A percentile compares a stretch with the other conserved stretches of the same genome.
Evolutionary conservation across 345 rosid genomes (phyloP).

Genomic region (Pistacia vera): DNA sequence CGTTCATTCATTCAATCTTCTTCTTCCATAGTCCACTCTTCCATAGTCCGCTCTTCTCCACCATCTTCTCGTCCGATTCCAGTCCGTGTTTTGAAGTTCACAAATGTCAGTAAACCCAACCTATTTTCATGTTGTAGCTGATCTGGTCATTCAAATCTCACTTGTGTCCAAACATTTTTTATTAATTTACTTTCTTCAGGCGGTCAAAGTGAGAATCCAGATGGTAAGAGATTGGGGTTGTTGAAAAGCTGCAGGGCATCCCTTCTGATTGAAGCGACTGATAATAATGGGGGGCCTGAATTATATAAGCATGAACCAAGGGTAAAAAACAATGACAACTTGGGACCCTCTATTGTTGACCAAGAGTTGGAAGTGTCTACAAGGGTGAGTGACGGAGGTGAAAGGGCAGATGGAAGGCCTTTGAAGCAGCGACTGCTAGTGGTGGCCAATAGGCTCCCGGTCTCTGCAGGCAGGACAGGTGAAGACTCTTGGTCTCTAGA

Average conservation of each 20-base stretch:
- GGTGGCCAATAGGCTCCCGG: slow-evolving; percentile 97
- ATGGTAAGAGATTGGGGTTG: no score
- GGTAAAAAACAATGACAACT: slow-evolving; percentile 53
- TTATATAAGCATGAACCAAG: slow-evolving; percentile 53
- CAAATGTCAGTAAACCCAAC: no score
- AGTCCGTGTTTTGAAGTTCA: no score
- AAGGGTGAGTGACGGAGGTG: slow-evolving; percentile 48
- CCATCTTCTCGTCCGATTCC: no score
- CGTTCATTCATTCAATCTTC: no score
- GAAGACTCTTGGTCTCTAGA: slow-evolving; percentile 96
- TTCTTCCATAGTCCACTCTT: no score
- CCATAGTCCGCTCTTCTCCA: no score
- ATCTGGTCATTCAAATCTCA: no score
- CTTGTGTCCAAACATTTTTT: no score
- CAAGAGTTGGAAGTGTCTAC: slow-evolving; percentile 68
- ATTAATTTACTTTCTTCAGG: no score
- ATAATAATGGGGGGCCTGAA: slow-evolving; percentile 38
- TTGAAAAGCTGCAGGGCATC: slow-evolving; percentile 46
- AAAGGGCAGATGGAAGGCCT: slow-evolving; percentile 70
- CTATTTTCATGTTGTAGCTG: no score
- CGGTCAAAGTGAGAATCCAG: no score
- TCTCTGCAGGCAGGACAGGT: slow-evolving; percentile 93
- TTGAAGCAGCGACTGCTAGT: slow-evolving; percentile 84
- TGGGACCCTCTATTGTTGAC: slow-evolving; percentile 53
- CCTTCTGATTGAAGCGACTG: slow-evolving; percentile 54